phyloP scores from a whole-genome alignment of 2,329 filamentous ascomycete genomes.

The Sporothrix humicola region DNA sequence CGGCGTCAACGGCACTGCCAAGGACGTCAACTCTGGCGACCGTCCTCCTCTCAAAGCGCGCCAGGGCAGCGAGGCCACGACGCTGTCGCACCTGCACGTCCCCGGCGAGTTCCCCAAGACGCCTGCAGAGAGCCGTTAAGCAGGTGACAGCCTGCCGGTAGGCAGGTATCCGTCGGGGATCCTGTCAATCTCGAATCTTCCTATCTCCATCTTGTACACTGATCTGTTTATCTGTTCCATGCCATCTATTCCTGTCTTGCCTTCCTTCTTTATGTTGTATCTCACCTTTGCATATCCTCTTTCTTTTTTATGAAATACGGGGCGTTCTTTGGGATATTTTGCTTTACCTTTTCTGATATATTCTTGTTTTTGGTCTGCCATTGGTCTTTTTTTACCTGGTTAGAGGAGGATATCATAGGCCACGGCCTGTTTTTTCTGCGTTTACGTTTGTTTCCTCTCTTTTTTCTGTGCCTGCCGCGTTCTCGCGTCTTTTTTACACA shows the following conservation, averaged over 20 bases:
- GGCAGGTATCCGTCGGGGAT: neutral
- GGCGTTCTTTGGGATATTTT: neutral
- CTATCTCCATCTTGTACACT: slow-evolving; percentile 3
- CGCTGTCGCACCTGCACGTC: slow-evolving; percentile 70
- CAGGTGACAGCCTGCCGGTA: neutral
- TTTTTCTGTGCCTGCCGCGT: neutral
- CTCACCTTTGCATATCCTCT: neutral
- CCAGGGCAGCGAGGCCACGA: slow-evolving; percentile 54
- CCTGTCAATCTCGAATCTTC: neutral
- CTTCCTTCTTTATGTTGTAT: neutral
- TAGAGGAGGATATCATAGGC: neutral
- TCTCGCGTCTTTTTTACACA: no score
- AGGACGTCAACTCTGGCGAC: slow-evolving; percentile 9
- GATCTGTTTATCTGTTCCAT: neutral
- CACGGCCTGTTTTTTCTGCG: neutral
- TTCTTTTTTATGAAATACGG: neutral
- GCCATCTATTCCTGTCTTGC: neutral
- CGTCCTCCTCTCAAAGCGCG: slow-evolving; percentile 40
- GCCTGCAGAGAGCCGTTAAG: neutral
- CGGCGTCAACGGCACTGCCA: neutral
- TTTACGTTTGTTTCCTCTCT: neutral
- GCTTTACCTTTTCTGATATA: neutral
- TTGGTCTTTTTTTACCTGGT: neutral
- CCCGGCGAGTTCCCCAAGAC: slow-evolving; percentile 62
- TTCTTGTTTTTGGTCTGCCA: neutral